Conservation (phyloP, 805 yeast species). For the Teunomyces barrocoloradensis region DNA sequence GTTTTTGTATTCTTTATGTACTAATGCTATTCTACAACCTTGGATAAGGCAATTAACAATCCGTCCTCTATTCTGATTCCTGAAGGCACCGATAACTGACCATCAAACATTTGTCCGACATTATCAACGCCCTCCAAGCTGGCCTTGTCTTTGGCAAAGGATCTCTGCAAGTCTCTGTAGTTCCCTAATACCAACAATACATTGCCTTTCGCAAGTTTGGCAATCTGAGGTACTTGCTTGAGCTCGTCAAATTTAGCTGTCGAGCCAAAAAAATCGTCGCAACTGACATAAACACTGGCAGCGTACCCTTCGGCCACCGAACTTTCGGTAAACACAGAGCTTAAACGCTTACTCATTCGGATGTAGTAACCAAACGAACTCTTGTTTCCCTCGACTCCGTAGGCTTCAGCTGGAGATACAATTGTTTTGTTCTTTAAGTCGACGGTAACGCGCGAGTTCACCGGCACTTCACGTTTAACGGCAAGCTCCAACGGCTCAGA, state of each 20-base stretch:
- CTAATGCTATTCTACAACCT: constrained; percentile 6
- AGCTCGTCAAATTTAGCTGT: constrained; percentile 20
- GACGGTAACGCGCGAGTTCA: constrained; percentile 78
- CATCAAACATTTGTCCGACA: constrained; percentile 69
- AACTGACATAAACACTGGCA: constrained; percentile 59
- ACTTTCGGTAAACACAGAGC: constrained; percentile 68
- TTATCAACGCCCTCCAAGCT: constrained; percentile 52
- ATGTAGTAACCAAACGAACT: constrained; percentile 73
- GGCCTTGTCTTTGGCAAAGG: constrained; percentile 52
- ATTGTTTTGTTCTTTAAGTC: constrained; percentile 59
- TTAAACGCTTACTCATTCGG: constrained; percentile 59
- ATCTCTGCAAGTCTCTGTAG: constrained; percentile 51
- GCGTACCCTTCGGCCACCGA: constrained; percentile 61
- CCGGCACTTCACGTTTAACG: constrained; percentile 59
- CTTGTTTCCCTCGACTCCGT: constrained; percentile 59
- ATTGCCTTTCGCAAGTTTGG: constrained; percentile 18
- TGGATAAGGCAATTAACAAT: constrained; percentile 55
- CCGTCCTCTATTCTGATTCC: constrained; percentile 72
- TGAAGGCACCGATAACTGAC: constrained; percentile 49
- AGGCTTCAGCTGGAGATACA: constrained; percentile 71
- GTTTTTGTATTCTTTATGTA: not conserved
- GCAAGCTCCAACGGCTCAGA: constrained; percentile 56
- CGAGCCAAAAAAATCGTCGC: constrained; percentile 58
- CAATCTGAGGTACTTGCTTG: constrained; percentile 12
- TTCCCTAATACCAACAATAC: constrained; percentile 62